A percentile compares a stretch with the other conserved stretches of the same genome.
Evolutionary conservation across 768 basidiomycete species (phyloP).

Genomic region (Pisolithus orientalis): DNA sequence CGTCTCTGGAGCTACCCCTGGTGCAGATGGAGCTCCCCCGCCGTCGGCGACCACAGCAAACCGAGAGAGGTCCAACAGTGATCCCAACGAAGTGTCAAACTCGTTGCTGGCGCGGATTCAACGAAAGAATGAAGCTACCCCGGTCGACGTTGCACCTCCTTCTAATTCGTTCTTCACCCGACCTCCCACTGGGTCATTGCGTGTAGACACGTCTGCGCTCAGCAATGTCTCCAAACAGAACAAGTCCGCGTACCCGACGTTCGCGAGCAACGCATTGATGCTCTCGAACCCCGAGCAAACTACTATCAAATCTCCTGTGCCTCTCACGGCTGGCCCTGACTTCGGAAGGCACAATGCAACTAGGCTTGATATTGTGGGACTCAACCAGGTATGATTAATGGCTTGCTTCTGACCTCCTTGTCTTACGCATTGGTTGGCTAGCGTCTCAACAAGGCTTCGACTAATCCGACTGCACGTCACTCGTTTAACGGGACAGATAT

Average conservation of each 20-base stretch:
- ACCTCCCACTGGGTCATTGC: constrained; percentile 63
- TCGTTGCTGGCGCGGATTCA: constrained; percentile 78
- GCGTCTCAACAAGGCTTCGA: constrained; percentile 42
- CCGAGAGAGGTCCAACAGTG: constrained; percentile 71
- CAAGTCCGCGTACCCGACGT: constrained; percentile 77
- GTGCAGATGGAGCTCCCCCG: constrained; percentile 47
- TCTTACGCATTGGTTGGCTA: constrained; percentile 23
- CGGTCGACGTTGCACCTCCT: constrained; percentile 44
- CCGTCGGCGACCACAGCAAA: constrained; percentile 47
- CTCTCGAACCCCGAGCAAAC: constrained; percentile 53
- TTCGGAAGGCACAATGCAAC: constrained; percentile 70
- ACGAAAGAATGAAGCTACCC: constrained; percentile 54
- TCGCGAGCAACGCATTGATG: constrained; percentile 41
- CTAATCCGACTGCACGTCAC: constrained; percentile 54
- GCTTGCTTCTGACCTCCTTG: constrained; percentile 1
- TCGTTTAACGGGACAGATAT: constrained; percentile 72
- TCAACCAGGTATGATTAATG: constrained; percentile 49
- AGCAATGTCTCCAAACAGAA: constrained; percentile 63
- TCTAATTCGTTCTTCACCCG: constrained; percentile 45
- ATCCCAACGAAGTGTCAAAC: constrained; percentile 64
- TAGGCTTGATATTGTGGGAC: constrained; percentile 67
- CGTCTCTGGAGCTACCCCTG: constrained; percentile 50
- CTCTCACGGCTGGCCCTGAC: constrained; percentile 81
- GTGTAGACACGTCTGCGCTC: constrained; percentile 68
- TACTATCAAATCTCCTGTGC: constrained; percentile 64